Evolutionary conservation across 805 yeast genomes (phyloP), one percentile per base, ranked within the genome.

Genomic region (Candida odintsovae): DNA sequence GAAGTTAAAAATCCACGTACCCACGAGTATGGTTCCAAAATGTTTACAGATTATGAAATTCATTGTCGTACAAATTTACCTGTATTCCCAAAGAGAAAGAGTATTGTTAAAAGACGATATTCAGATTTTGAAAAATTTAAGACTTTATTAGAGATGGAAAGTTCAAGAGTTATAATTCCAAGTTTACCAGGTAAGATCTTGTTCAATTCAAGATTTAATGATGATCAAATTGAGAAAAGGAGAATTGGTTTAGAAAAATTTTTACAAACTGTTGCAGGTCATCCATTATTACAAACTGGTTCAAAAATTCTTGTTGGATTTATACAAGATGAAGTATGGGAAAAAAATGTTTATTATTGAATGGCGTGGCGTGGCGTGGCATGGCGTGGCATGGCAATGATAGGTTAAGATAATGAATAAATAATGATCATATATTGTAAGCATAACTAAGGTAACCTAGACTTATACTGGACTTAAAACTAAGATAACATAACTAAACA

Each of bases 31-130:
- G 78, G 78, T 5, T 67, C 80, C 28, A 76, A 80, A 25, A 80
- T 83, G 82, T 92, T 75, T 64, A 92, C 98, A 10, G 98, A 92
- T 66, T 92, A 92, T 65, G 97, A 90, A 65, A 80, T 92, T 20
- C 73, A 86, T 9, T 89, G 97, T 63, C 74, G 90, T 64, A 92
- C 97, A 21, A 92, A 94, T 65, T 80, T 94, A 46, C 98, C 98
- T 1, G 82, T 90, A 2, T 92, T 94, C 67, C 77, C 77, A 51
- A 75, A 78, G 50, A 71, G 81, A 43, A 64, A 65, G 37, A 79
- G 89, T 26, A 67, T 73, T 28, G 96, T 90, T 7, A 78, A 97
- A 50, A 76, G 99, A 56, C 68, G 98, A 42, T 92, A 89, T 69
- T 80, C 90, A 39, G 98, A 94, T 59, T 92, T 92, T 64, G 98